phyloP scores from a whole-genome alignment of 1,139 yeast genomes.

The Petasospora fabianii region DNA sequence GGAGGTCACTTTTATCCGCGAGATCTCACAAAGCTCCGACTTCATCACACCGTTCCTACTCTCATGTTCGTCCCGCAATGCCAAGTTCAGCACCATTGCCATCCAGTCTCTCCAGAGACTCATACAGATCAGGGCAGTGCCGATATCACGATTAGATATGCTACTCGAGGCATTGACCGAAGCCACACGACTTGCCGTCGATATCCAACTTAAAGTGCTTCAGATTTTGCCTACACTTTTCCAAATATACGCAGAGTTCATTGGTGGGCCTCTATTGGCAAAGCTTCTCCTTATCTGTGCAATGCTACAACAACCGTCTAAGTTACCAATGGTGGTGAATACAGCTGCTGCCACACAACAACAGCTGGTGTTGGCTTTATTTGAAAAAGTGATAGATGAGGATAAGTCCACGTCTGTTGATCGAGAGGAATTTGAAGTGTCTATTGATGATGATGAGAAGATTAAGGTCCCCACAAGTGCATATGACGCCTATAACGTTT shows the following conservation, averaged over 20 bases:
- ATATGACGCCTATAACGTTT: slow-evolving; percentile 65
- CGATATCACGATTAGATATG: slow-evolving; percentile 46
- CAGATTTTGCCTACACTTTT: slow-evolving; percentile 78
- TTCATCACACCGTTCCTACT: slow-evolving; percentile 67
- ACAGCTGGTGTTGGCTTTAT: slow-evolving; percentile 72
- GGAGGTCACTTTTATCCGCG: slow-evolving; percentile 22
- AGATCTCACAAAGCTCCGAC: slow-evolving; percentile 41
- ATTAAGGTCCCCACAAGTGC: slow-evolving; percentile 49
- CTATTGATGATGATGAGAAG: slow-evolving; percentile 42
- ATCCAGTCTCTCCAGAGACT: slow-evolving; percentile 65
- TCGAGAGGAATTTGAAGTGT: slow-evolving; percentile 32
- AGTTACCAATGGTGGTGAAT: slow-evolving; percentile 75
- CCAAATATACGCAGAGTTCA: slow-evolving; percentile 53
- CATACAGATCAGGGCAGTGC: slow-evolving; percentile 48
- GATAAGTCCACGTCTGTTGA: slow-evolving; percentile 29
- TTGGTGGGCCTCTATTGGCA: slow-evolving; percentile 55
- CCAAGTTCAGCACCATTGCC: slow-evolving; percentile 68
- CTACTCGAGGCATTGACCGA: slow-evolving; percentile 67
- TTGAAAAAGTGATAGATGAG: slow-evolving; percentile 54
- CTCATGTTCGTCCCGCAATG: slow-evolving; percentile 72
- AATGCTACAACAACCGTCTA: slow-evolving; percentile 62
- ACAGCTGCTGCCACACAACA: slow-evolving; percentile 93
- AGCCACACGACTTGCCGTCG: slow-evolving; percentile 73
- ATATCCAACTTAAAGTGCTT: slow-evolving; percentile 81
- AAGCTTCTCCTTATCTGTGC: slow-evolving; percentile 69